Conservation (phyloP, 208 protist genomes). For the Entamoeba invadens region DNA sequence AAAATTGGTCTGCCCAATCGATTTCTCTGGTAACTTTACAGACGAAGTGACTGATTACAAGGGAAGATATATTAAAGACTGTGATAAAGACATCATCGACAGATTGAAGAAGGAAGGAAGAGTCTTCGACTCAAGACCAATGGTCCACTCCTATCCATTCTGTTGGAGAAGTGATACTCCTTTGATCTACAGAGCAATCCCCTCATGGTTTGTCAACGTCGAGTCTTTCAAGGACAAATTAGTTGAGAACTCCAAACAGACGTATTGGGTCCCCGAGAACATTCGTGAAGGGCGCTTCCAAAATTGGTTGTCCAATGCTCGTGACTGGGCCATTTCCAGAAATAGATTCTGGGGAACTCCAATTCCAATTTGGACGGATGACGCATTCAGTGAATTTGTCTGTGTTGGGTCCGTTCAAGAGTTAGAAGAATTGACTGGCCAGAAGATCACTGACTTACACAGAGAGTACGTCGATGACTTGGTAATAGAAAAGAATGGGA, state of each 20-base stretch:
- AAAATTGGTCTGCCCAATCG: constrained; percentile 79
- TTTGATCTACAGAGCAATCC: constrained; percentile 79
- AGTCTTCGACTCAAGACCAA: constrained; percentile 61
- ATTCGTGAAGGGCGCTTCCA: constrained; percentile 89
- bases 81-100: constrained; percentile 76
- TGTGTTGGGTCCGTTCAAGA: constrained; percentile 78
- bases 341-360: constrained; percentile 81
- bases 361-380: constrained; percentile 83
- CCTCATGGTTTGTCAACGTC: constrained; percentile 95
- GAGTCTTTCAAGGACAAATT: constrained; percentile 69
- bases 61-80: constrained; percentile 85
- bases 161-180: constrained; percentile 96
- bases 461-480: constrained; percentile 76
- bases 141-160: constrained; percentile 94
- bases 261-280: constrained; percentile 67
- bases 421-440: constrained; percentile 73
- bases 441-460: constrained; percentile 24
- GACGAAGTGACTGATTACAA: constrained; percentile 72
- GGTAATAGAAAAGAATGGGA: neutral
- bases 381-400: constrained; percentile 63
- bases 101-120: constrained; percentile 64
- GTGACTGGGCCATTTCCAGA: constrained; percentile 35
- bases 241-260: constrained; percentile 27
- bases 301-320: constrained; percentile 73
- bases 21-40: constrained; percentile 85